Base-by-base conservation (phyloP, 805 yeast species). In the Ogataea pini region DNA sequence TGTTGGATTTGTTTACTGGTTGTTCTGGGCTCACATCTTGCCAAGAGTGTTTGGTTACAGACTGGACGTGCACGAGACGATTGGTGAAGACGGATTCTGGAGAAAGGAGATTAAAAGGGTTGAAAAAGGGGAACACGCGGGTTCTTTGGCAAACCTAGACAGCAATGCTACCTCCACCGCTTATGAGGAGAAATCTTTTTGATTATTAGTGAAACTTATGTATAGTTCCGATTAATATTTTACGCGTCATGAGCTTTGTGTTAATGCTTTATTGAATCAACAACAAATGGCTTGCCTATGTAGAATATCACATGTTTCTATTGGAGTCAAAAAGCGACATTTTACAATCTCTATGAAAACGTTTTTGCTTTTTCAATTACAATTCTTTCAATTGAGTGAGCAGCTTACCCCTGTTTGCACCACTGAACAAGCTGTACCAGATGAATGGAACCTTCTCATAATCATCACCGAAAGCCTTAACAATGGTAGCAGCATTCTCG, bases 81-180 rank as follows among this genome's bases (percentile, higher is more conserved):
- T 45, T 42, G 78, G 69, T 16, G 74, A 71, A 9, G 89, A 84
- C 63, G 89, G 89, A 0, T 84, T 82, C 72, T 84, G 89, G 88
- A 80, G 82, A 69, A 81, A 78, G 52, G 73, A 77, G 60, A 72
- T 83, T 29, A 36, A 34, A 25, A 36, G 42, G 20, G 29, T 44
- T 13, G 36, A 44, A 8, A 42, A 14, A 3, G 34, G 27, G 6
- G 22, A 39, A 10, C 20, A 19, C 36, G 36, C 17, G 10, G 29
- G 19, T 8, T 28, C 19, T 33, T 28, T 32, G 27, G 7, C 34
- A 14, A 18, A 12, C 20, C 8, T 10, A 12, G 42, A 9, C 7
- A 28, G 22, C 25, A 39, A 28, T 22, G 22, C 32, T 9, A n/a
- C 17, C 37, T 34, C 37, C 24, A 18, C 37, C 37, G 22, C 16